Base-by-base conservation (phyloP, 1,139 yeast genomes). In the Hyphopichia fennica region DNA sequence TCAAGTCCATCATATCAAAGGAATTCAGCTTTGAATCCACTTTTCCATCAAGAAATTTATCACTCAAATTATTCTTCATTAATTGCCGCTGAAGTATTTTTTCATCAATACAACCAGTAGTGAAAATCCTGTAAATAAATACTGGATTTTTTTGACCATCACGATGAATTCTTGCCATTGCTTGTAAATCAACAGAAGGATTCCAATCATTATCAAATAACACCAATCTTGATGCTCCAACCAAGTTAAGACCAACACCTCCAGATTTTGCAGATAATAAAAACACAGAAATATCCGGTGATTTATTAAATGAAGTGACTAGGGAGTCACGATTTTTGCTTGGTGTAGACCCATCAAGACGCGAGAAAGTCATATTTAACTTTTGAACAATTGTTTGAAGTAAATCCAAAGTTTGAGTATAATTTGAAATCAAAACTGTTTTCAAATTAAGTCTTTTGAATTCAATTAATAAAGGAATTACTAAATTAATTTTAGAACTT, bases 201-300 rank as follows among this genome's bases (percentile, higher is more conserved):
- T 95, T 93, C 96, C 96, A 88, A 56, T 90, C 97, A 47, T 91
- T 87, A 56, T 90, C 98, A 55, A 87, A 87, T 19, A 93, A 64
- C 2, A 93, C 75, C 29, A 93, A 66, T 25, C 98, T 69, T 0
- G 96, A 89, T 0, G 96, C 99, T 1, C 99, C 99, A 25, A 88
- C 77, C 31, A 93, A 68, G 56, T 93, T 95, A 34, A 93, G 71
- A 0, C 99, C 99, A 47, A 87, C 83, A 0, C 99, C 99, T 2
- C 99, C 99, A 4, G 96, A 84, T 57, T 90, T 89, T 0, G 97
- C 86, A 2, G 97, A 89, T 18, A 95, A 64, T 18, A 93, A 63
- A 52, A 93, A 90, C 0, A 85, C 85, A 53, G 87, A 82, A 8
- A 72, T 67, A 1, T 67, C 52, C 1, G 71, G 56, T 0, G 75